Conservation (phyloP, 495 filamentous ascomycete species). For the Lepidopterella palustris region DNA sequence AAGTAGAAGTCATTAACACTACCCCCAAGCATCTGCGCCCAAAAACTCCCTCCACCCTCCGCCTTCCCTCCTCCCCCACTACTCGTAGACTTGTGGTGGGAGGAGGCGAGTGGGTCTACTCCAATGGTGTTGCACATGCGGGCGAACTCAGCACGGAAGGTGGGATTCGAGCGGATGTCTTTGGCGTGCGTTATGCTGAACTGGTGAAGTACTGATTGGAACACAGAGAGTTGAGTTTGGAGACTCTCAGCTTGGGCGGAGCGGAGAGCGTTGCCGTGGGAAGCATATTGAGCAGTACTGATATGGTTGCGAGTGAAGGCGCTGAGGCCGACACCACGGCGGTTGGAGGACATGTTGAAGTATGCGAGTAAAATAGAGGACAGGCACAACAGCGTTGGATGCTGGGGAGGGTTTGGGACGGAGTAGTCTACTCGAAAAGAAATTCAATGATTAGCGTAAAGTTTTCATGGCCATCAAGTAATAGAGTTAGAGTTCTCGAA, state of each 20-base stretch:
- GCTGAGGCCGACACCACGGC: slow-evolving; percentile 73
- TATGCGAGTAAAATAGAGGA: background rate
- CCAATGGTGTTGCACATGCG: slow-evolving; percentile 97
- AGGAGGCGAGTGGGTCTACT: slow-evolving; percentile 81
- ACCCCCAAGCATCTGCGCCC: slow-evolving; percentile 85
- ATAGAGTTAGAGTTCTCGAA: too few relatives aligned
- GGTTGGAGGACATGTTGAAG: slow-evolving; percentile 7
- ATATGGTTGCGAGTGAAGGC: slow-evolving; percentile 81
- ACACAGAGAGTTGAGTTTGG: slow-evolving; percentile 87
- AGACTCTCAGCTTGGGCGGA: slow-evolving; percentile 73
- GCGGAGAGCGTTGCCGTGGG: slow-evolving; percentile 78
- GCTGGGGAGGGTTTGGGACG: background rate
- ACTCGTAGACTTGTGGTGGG: slow-evolving; percentile 44
- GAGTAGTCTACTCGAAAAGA: too few relatives aligned
- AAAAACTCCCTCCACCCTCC: slow-evolving; percentile 54
- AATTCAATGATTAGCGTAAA: too few relatives aligned
- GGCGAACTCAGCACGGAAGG: slow-evolving; percentile 92
- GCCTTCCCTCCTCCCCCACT: slow-evolving; percentile 39
- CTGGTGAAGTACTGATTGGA: slow-evolving; percentile 85
- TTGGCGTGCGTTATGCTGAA: slow-evolving; percentile 92
- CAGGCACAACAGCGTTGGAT: background rate
- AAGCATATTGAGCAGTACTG: slow-evolving; percentile 75
- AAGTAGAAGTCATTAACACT: slow-evolving; percentile 98
- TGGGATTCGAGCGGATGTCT: slow-evolving; percentile 90
- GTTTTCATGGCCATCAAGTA: too few relatives aligned